A percentile compares a stretch with the other conserved stretches of the same genome.
Conservation (phyloP, 352 stramenopile species). For the Halophytophthora polymorphica region DNA sequence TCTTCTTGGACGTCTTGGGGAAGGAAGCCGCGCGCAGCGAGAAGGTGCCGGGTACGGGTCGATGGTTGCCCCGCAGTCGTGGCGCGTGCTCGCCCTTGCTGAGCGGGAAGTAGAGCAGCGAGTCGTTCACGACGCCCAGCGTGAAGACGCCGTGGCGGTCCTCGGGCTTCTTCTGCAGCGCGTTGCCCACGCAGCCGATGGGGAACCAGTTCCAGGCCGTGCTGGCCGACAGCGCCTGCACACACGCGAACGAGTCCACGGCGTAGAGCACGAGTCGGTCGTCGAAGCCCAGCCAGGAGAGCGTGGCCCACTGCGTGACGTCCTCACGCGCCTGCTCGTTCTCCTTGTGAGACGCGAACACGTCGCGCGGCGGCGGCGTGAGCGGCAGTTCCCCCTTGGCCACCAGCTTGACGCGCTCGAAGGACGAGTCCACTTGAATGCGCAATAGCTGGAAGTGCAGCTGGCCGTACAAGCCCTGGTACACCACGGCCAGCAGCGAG, state of each 20-base stretch:
- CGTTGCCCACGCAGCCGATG: conserved; percentile 61
- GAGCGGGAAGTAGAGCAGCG: conserved; percentile 70
- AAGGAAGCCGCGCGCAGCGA: conserved; percentile 50
- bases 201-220: conserved; percentile 73
- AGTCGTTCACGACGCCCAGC: conserved; percentile 69
- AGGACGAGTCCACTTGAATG: conserved; percentile 31
- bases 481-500: conserved; percentile 64
- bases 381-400: conserved; percentile 52
- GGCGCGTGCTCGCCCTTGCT: conserved; percentile 40
- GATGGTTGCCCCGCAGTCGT: conserved; percentile 63
- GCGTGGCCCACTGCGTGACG: conserved; percentile 45
- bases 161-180: conserved; percentile 52
- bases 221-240: conserved; percentile 56
- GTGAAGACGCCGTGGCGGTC: conserved; percentile 62
- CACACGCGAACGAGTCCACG: conserved; percentile 61
- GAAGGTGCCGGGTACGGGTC: conserved; percentile 72
- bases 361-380: conserved; percentile 51
- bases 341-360: conserved; percentile 72
- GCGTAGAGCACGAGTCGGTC: conserved; percentile 67
- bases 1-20: conserved; percentile 44
- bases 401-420: conserved; percentile 46
- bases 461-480: conserved; percentile 42
- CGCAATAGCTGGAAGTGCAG: conserved; percentile 58
- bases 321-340: conserved; percentile 46
- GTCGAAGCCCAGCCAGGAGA: conserved; percentile 78